A percentile compares a stretch with the other conserved stretches of the same genome.
Conservation (phyloP, 441 rosid genomes). For the Populus trichocarpa region DNA sequence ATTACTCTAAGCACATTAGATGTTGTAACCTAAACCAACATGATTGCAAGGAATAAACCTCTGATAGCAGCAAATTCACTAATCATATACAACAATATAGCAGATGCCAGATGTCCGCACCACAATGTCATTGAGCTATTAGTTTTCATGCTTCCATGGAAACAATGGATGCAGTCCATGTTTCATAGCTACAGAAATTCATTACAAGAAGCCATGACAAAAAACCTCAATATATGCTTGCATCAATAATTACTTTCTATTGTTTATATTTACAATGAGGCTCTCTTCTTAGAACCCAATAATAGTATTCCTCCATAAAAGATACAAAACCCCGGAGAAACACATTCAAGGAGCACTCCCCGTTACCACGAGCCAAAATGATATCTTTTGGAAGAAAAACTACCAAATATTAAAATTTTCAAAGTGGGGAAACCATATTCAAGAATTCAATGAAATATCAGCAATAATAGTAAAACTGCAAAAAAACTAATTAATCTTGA, state of each 20-base stretch:
- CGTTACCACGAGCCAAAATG: neutral
- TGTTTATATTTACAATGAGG: neutral
- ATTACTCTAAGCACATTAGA: neutral
- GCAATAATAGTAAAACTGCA: neutral
- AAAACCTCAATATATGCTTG: neutral
- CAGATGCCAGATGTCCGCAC: neutral
- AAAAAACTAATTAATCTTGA: slow-evolving; percentile 4
- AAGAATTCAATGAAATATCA: neutral
- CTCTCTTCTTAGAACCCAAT: neutral
- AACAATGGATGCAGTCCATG: neutral
- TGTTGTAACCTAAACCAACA: neutral
- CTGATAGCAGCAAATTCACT: neutral
- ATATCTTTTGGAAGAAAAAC: neutral
- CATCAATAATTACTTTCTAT: neutral
- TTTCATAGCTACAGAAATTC: neutral
- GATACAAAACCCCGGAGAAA: neutral
- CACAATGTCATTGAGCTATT: neutral
- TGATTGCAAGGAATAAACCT: neutral
- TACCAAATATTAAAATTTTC: neutral
- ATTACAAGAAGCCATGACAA: neutral
- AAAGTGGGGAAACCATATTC: neutral
- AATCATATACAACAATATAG: neutral
- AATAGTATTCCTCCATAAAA: neutral
- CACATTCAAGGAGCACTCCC: neutral
- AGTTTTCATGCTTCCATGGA: neutral